These are phyloP conservation scores for Tympanopsis confertula DNA, from an alignment of 2,329 filamentous ascomycete genomes.

Conservation along the genomic window DNA sequence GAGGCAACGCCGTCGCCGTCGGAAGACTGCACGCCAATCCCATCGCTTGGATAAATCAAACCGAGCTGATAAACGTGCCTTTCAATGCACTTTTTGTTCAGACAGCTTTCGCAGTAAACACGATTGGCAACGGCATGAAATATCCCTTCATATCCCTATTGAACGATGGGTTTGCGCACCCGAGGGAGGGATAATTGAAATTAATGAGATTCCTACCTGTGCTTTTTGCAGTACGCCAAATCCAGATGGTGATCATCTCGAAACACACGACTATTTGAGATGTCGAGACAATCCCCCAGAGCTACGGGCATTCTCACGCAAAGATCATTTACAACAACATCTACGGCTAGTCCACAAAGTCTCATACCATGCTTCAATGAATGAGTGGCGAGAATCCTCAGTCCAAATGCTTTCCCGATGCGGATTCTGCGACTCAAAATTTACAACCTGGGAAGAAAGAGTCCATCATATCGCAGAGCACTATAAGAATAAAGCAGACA, in stretches of 20 bases:
- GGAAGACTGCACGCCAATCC: constrained; percentile 11
- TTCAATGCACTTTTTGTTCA: constrained; percentile 59
- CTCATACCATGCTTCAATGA: constrained; percentile 37
- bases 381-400: constrained; percentile 46
- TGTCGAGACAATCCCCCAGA: background rate
- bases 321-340: background rate
- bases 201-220: no score
- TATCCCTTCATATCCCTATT: constrained; percentile 52
- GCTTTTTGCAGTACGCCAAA: background rate
- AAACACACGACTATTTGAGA: background rate
- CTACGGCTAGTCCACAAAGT: background rate
- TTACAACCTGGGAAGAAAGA: constrained; percentile 49
- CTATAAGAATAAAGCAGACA: constrained; percentile 54
- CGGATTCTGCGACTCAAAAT: constrained; percentile 51
- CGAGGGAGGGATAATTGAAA: constrained; percentile 31
- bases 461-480: constrained; percentile 56
- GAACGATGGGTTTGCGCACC: constrained; percentile 56
- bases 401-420: constrained; percentile 52
- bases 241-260: background rate
- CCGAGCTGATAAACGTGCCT: constrained; percentile 38
- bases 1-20: constrained; percentile 12
- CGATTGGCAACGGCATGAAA: constrained; percentile 62
- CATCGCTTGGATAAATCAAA: constrained; percentile 28
- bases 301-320: background rate
- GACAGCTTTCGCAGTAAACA: constrained; percentile 59